Base-by-base conservation (phyloP, 208 protist genomes). In the Leishmania arabica region DNA sequence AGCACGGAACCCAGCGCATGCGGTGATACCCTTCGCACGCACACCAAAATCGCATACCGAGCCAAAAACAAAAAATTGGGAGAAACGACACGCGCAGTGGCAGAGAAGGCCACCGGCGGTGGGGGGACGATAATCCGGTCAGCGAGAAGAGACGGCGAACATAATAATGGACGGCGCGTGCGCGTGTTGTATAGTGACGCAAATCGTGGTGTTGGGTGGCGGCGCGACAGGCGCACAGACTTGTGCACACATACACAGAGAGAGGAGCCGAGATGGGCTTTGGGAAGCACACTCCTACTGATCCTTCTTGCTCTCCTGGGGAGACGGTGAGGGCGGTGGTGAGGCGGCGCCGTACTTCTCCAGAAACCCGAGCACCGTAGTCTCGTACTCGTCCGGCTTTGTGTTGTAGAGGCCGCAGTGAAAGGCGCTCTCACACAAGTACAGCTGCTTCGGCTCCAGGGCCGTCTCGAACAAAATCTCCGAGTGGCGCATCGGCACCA, bases 331-430 rank as follows among this genome's bases (percentile, higher is more conserved):
- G 31, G 77, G 27, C 58, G 77, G 73, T n/a, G 58, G 24, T 17
- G 45, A n/a, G 53, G 47, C 51, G 15, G 65, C 70, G 65, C 85
- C 85, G 80, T 91, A 86, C 77, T 86, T 89, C 21, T 84, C 75
- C 31, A 95, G 78, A 58, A 97, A 97, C 1, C 53, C 58, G 24
- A 96, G 77, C 70, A 98, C 92, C 13, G 84, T 88, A 21, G 78
- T 65, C 73, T 94, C 91, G 83, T 92, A 98, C 69, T 97, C 93
- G 49, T 96, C 90, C 11, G 92, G 89, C 68, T 93, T 72, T 24
- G 87, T 92, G 85, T 98, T 97, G 84, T 97, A 97, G 60, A 98
- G 81, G 3, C 94, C 96, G 76, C 96, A 98, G 84, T 98, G 96
- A 80, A 91, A 98, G 24, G 92, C 93, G 42, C 83, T 88, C 62